Percentiles rank a stretch among this genome's conserved stretches.
Conservation (phyloP, 345 rosid genomes). For the Camelina neglecta region DNA sequence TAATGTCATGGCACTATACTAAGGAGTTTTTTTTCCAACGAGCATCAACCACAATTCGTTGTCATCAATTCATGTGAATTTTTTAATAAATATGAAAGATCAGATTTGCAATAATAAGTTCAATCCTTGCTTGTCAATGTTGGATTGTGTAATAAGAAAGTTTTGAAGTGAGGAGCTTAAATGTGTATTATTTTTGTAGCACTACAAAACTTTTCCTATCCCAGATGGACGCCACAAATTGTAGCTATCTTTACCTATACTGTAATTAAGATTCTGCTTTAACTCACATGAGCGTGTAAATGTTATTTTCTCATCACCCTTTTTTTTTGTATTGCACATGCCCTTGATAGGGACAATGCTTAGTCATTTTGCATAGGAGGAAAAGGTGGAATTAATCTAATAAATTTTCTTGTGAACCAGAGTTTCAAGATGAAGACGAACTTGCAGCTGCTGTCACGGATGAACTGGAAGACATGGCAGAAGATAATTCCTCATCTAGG, state of each 20-base stretch:
- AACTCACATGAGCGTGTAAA: background rate
- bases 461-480: constrained; percentile 72
- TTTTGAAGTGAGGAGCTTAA: constrained; percentile 7
- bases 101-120: constrained; percentile 10
- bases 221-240: background rate
- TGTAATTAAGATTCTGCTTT: constrained; percentile 2
- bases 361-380: constrained; percentile 5
- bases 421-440: constrained; percentile 66
- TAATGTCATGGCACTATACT: background rate
- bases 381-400: constrained; percentile 24
- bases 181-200: background rate
- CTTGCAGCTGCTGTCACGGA: constrained; percentile 58
- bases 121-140: constrained; percentile 9
- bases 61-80: background rate
- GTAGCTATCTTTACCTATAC: constrained; percentile 2
- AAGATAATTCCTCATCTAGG: constrained; percentile 90
- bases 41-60: constrained; percentile 1
- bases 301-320: constrained; percentile 25
- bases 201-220: background rate
- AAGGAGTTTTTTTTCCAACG: background rate
- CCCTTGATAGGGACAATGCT: constrained; percentile 11
- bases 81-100: background rate
- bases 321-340: background rate
- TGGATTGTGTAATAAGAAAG: background rate
- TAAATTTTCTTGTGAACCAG: constrained; percentile 45